Conservation (phyloP, 371 early-diverging fungal genomes). For the Racocetra persica region DNA sequence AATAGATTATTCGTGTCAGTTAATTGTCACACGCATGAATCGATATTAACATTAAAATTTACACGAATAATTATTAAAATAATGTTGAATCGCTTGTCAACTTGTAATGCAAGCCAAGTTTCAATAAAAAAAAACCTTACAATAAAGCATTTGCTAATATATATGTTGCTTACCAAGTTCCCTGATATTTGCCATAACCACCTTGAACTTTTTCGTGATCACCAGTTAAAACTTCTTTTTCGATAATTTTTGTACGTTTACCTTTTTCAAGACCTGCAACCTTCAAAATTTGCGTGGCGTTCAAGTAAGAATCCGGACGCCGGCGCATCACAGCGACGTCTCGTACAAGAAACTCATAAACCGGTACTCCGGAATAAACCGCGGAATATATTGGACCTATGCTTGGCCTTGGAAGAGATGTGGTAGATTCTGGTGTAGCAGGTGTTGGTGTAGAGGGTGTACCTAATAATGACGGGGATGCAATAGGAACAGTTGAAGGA, state of each 20-base stretch:
- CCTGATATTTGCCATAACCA: constrained; percentile 98
- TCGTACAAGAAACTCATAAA: constrained; percentile 84
- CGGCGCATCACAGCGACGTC: constrained; percentile 92
- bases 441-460: constrained; percentile 20
- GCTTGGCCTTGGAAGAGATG: constrained; percentile 15
- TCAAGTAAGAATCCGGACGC: constrained; percentile 87
- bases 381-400: constrained; percentile 52
- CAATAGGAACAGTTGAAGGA: not conserved
- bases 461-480: not conserved
- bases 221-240: constrained; percentile 83
- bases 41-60: too few relatives aligned
- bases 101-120: too few relatives aligned
- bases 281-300: constrained; percentile 97
- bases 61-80: too few relatives aligned
- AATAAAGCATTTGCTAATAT: not conserved
- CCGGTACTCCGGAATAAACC: constrained; percentile 85
- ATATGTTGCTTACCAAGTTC: constrained; percentile 77
- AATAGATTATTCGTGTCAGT: too few relatives aligned
- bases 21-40: too few relatives aligned
- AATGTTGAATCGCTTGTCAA: too few relatives aligned
- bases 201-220: constrained; percentile 97
- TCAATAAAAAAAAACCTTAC: not conserved
- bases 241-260: constrained; percentile 91
- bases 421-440: not conserved
- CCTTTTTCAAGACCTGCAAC: constrained; percentile 96